Conservation (phyloP, 768 basidiomycete genomes). For the Rhodosporidiobolus odoratus region DNA sequence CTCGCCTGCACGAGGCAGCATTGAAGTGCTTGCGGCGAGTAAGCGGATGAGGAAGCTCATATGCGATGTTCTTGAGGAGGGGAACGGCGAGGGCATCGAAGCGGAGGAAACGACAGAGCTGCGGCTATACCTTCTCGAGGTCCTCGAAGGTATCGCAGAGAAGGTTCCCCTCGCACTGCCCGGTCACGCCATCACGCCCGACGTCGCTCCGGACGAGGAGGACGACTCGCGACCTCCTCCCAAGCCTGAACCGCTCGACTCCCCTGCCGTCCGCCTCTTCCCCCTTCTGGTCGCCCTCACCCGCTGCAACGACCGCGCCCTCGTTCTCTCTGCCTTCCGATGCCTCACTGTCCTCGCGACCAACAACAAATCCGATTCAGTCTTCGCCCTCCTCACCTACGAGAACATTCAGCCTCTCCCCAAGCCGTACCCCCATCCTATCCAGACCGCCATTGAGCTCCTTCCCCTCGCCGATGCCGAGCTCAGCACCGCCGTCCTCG, state of each 20-base stretch:
- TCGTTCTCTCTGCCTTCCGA: conserved; percentile 63
- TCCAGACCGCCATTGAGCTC: conserved; percentile 39
- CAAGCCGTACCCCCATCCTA: conserved; percentile 23
- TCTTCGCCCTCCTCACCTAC: conserved; percentile 36
- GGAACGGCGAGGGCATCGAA: conserved; percentile 3
- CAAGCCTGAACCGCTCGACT: conserved; percentile 41
- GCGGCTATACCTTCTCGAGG: conserved; percentile 45
- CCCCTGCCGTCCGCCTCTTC: conserved; percentile 53
- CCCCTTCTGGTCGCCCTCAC: conserved; percentile 48
- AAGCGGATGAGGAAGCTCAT: conserved; percentile 35
- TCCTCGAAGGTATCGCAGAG: conserved; percentile 44
- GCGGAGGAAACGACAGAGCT: conserved; percentile 44
- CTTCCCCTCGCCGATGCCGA: conserved; percentile 38
- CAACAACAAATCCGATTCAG: conserved; percentile 37
- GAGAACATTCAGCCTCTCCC: conserved; percentile 4
- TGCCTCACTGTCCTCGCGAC: conserved; percentile 56
- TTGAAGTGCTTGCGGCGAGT: conserved; percentile 57
- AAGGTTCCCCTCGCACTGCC: conserved; percentile 30
- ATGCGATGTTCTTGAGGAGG: conserved; percentile 29
- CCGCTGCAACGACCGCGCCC: conserved; percentile 63
- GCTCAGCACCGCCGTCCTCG: conserved; percentile 33
- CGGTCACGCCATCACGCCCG: conserved; percentile 13
- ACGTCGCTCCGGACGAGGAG: not conserved
- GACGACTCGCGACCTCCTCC: conserved; percentile 20
- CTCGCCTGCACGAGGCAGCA: conserved; percentile 62